Evolutionary conservation across 75 land plant genomes (phyloP), one percentile per base, ranked within the genome.

Genomic region (Ceratopteris richardii): DNA sequence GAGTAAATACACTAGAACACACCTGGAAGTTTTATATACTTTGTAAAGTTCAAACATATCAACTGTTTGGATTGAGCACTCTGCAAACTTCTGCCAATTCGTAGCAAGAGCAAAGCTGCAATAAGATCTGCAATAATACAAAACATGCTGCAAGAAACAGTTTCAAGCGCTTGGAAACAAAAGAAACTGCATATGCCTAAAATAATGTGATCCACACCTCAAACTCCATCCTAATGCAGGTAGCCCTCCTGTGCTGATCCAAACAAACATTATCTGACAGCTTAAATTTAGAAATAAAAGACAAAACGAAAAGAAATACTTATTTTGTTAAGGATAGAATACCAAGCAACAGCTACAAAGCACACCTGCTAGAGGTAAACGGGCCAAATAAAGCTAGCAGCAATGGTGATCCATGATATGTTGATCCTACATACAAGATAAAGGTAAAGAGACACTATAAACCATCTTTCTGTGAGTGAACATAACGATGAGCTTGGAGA

Each of bases 361-460:
- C 37, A 56, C 62, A 88, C 93, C 77, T 82, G 46, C 71, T 66
- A 40, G 65, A 70, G 22, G 80, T 74, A 18, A 88, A 47, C 19
- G 97, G 97, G 13, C 97, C 97, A 52, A 91, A 55, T 25, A 84
- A 5, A 0, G 78, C 60, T 29, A 91, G 66, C 23, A 91, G 61
- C 76, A 91, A 72, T 44, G 97, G 97, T 18, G 97, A 91, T 21
- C 89, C 97, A 68, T 91, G 97, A 64, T 82, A 91, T 71, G 78
- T 83, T 17, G 93, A 87, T 24, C 97, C 97, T 91, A 80, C 61
- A 66, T 37, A 64, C 2, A 37, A 12, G 0, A 67, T 29, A n/a
- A 56, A 27, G 9, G 17, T 14, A 22, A 60, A 30, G 24, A 21
- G 51, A 37, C 51, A 33, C 19, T 16, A n/a, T 13, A 16, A 57